A percentile compares a stretch with the other conserved stretches of the same genome.
phyloP scores from a whole-genome alignment of 2,329 filamentous ascomycete genomes.

The Aspergillus flavus region DNA sequence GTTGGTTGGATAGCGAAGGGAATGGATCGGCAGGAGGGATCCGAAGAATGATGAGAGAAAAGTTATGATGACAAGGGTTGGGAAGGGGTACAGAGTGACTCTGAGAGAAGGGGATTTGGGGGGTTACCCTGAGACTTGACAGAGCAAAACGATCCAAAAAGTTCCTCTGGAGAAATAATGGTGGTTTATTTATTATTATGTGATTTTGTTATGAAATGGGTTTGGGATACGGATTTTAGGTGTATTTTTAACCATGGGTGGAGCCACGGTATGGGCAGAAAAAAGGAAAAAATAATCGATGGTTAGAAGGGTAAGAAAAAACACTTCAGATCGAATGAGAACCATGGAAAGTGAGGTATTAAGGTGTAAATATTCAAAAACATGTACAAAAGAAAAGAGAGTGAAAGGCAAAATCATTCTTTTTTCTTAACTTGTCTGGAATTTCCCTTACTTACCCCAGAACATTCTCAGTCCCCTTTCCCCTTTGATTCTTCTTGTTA shows the following conservation, averaged over 20 bases:
- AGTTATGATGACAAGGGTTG: constrained; percentile 10
- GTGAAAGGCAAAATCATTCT: background rate
- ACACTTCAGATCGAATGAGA: background rate
- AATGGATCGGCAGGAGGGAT: constrained; percentile 44
- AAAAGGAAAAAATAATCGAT: background rate
- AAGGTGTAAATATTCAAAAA: background rate
- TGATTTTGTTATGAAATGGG: constrained; percentile 6
- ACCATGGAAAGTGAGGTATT: background rate
- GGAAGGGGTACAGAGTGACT: background rate
- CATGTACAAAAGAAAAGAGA: background rate
- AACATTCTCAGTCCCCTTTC: background rate
- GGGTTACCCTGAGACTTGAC: constrained; percentile 13
- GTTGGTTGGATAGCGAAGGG: constrained; percentile 17
- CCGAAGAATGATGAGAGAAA: constrained; percentile 27
- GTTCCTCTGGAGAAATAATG: background rate
- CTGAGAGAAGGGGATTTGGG: background rate
- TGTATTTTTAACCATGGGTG: constrained; percentile 7
- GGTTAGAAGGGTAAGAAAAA: background rate
- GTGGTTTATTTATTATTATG: constrained; percentile 7
- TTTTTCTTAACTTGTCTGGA: background rate
- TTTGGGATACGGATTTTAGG: constrained; percentile 6
- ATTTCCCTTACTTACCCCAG: background rate
- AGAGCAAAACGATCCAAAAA: constrained; percentile 8
- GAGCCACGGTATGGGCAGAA: constrained; percentile 1
- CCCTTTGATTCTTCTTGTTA: background rate